These are phyloP conservation scores for Tilletiopsis washingtonensis DNA, from an alignment of 1,284 basidiomycete genomes.

Conservation along the genomic window DNA sequence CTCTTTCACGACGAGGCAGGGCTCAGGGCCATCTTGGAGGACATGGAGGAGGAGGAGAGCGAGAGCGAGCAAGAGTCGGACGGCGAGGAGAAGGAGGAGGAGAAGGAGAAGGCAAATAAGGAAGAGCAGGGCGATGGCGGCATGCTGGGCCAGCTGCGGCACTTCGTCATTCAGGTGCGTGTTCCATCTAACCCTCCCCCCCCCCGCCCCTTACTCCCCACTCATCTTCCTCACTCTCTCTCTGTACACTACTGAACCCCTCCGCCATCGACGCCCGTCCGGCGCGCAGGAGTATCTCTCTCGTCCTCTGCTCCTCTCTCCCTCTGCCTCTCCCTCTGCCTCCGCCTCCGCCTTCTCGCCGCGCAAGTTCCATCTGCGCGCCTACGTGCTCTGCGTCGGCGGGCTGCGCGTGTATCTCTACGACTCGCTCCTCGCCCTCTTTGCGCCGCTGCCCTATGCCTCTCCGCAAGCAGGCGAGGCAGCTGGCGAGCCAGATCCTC, in stretches of 20 bases:
- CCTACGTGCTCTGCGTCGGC: constrained; percentile 72
- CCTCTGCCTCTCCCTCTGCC: constrained; percentile 25
- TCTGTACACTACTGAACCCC: no score
- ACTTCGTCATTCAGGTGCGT: constrained; percentile 89
- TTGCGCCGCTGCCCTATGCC: constrained; percentile 51
- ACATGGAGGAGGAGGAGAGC: constrained; percentile 43
- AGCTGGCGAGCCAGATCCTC: constrained; percentile 53
- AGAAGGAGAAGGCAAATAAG: constrained; percentile 41
- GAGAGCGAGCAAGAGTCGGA: constrained; percentile 3
- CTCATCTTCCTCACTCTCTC: no score
- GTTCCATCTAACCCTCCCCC: no score
- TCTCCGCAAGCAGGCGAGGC: constrained; percentile 20
- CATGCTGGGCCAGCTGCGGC: constrained; percentile 68
- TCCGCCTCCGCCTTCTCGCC: no score
- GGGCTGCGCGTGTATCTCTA: constrained; percentile 55
- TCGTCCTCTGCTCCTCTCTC: constrained; percentile 72
- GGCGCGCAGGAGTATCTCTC: constrained; percentile 68
- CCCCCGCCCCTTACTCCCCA: no score
- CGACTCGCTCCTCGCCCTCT: constrained; percentile 74
- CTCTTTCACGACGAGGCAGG: constrained; percentile 63
- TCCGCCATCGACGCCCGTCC: no score
- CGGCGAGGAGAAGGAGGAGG: background rate
- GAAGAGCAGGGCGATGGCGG: constrained; percentile 13
- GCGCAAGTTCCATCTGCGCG: constrained; percentile 76
- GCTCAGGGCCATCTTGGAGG: constrained; percentile 2